A percentile compares a stretch with the other conserved stretches of the same genome.
Conservation (phyloP, 2,329 filamentous ascomycete species). For the Pyrenophora graminea region DNA sequence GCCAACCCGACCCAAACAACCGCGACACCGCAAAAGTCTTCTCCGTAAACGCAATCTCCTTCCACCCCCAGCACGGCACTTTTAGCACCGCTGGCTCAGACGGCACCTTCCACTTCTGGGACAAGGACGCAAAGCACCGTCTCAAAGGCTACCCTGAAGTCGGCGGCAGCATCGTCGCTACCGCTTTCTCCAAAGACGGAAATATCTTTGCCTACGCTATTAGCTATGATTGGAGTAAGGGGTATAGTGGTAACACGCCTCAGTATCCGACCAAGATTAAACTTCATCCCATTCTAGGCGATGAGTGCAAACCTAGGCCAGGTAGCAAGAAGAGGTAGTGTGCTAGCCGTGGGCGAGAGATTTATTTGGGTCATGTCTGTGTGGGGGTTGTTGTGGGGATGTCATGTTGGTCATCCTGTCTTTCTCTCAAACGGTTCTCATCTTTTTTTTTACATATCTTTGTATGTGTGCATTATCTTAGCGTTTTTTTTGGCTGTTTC, state of each 20-base stretch:
- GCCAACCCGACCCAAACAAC: constrained; percentile 68
- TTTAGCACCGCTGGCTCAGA: constrained; percentile 96
- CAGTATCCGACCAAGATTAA: constrained; percentile 56
- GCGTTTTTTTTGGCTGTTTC: too few relatives aligned
- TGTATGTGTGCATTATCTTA: too few relatives aligned
- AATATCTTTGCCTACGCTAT: constrained; percentile 68
- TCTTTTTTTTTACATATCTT: too few relatives aligned
- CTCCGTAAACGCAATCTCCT: constrained; percentile 95
- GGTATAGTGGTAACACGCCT: constrained; percentile 81
- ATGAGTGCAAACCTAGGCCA: constrained; percentile 57
- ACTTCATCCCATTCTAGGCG: constrained; percentile 53
- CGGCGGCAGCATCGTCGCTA: constrained; percentile 81
- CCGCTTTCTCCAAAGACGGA: constrained; percentile 87
- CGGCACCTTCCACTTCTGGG: constrained; percentile 97
- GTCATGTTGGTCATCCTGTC: too few relatives aligned
- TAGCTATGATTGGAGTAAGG: constrained; percentile 98
- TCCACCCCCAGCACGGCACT: constrained; percentile 96
- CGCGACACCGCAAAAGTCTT: constrained; percentile 83
- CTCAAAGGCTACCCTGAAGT: constrained; percentile 67
- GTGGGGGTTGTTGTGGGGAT: too few relatives aligned
- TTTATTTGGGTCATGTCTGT: too few relatives aligned
- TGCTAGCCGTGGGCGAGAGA: too few relatives aligned
- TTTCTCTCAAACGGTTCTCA: too few relatives aligned
- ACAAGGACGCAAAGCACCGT: constrained; percentile 63
- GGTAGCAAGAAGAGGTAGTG: constrained; percentile 53